Evolutionary conservation across 768 basidiomycete genomes (phyloP).

Genomic region (Tylopilus subfusipes): DNA sequence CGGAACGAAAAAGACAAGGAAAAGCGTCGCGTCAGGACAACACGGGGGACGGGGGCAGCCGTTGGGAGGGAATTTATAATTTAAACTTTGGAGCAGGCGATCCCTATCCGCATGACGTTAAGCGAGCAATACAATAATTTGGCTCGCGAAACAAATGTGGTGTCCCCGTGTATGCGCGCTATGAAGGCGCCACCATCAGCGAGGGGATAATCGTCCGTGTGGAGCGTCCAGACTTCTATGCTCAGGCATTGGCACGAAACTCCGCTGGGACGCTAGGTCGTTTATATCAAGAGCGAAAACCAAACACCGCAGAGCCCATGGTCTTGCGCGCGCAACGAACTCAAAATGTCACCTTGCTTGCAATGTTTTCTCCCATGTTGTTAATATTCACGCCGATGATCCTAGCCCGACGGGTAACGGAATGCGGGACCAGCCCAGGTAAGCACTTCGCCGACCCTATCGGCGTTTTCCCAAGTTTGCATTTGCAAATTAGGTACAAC

Average conservation of each 20-base stretch:
- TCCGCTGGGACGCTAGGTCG: background rate
- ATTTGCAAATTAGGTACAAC: slow-evolving; percentile 17
- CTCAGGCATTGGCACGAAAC: background rate
- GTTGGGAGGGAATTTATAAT: slow-evolving; percentile 12
- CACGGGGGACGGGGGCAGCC: background rate
- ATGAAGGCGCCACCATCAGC: slow-evolving; percentile 22
- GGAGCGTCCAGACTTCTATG: slow-evolving; percentile 3
- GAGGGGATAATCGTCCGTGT: background rate
- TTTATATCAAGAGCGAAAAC: slow-evolving; percentile 2
- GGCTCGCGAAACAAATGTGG: slow-evolving; percentile 12
- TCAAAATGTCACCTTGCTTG: background rate
- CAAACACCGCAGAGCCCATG: background rate
- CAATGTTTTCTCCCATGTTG: background rate
- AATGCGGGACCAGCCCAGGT: background rate
- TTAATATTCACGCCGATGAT: background rate
- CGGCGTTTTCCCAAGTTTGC: slow-evolving; percentile 1
- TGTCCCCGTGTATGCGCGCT: slow-evolving; percentile 8
- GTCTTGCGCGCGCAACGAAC: background rate
- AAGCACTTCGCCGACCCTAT: background rate
- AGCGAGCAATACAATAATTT: slow-evolving; percentile 18
- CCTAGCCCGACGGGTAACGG: background rate
- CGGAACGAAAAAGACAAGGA: background rate
- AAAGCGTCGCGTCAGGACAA: background rate
- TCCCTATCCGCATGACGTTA: slow-evolving; percentile 10
- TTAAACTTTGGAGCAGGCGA: slow-evolving; percentile 9